A percentile compares a stretch with the other conserved stretches of the same genome.
Evolutionary conservation across 805 yeast species (phyloP).

Genomic region (Ogataea methylovora): DNA sequence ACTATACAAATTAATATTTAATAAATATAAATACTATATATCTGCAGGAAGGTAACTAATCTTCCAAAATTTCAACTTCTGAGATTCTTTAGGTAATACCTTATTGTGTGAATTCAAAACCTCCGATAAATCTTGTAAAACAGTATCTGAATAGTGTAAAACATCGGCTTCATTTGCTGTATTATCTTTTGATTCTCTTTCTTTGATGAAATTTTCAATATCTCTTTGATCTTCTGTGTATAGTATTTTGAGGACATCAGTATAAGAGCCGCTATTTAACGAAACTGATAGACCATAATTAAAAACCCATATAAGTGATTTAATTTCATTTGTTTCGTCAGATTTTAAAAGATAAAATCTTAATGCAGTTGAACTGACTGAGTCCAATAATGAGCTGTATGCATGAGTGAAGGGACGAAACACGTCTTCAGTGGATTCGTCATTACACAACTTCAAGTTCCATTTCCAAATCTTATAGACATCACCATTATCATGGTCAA

Average conservation of each 20-base stretch:
- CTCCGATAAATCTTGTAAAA: slow-evolving; percentile 21
- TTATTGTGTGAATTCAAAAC: slow-evolving; percentile 22
- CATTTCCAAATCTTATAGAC: slow-evolving; percentile 45
- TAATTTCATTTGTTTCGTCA: slow-evolving; percentile 4
- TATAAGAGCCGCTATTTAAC: not conserved
- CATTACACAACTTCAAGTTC: slow-evolving; percentile 31
- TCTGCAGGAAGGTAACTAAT: slow-evolving; percentile 18
- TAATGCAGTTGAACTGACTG: slow-evolving; percentile 34
- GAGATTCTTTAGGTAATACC: slow-evolving; percentile 25
- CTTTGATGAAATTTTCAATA: slow-evolving; percentile 19
- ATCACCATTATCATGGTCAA: slow-evolving; percentile 23
- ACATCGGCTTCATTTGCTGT: slow-evolving; percentile 27
- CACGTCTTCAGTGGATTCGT: slow-evolving; percentile 13
- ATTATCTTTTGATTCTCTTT: slow-evolving; percentile 8
- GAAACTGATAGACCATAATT: slow-evolving; percentile 28
- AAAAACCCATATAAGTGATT: slow-evolving; percentile 41
- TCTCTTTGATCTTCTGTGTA: slow-evolving; percentile 27
- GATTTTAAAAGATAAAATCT: slow-evolving; percentile 25
- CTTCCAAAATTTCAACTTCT: slow-evolving; percentile 21
- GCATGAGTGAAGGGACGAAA: slow-evolving; percentile 31
- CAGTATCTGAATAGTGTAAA: slow-evolving; percentile 19
- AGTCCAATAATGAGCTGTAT: slow-evolving; percentile 32
- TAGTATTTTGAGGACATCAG: slow-evolving; percentile 29
- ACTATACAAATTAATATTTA: not conserved
- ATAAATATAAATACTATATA: slow-evolving; percentile 2